A percentile compares a stretch with the other conserved stretches of the same genome.
Conservation (phyloP, 306 rosid species). For the Pyrus communis region DNA sequence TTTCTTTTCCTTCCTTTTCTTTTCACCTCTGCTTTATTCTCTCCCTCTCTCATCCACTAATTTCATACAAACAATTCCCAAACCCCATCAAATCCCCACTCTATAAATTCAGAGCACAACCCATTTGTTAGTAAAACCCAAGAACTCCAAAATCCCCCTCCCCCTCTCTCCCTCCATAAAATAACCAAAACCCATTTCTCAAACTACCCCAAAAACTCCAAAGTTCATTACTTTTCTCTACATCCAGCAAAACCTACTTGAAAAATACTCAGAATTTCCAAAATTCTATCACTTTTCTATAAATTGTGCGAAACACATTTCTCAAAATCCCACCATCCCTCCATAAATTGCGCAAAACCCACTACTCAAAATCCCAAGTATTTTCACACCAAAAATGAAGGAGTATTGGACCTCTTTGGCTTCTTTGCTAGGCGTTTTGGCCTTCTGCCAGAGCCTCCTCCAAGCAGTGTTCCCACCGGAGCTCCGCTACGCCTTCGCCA, state of each 20-base stretch:
- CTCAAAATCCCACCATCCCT: not conserved
- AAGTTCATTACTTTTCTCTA: not conserved
- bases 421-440: slow-evolving; percentile 72
- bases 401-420: slow-evolving; percentile 87
- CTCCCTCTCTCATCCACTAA: slow-evolving; percentile 3
- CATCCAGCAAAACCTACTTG: not conserved
- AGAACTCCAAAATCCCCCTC: not conserved
- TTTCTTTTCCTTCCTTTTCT: not conserved
- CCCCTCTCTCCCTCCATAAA: not conserved
- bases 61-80: not conserved
- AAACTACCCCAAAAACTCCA: not conserved
- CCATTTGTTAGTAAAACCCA: slow-evolving; percentile 8
- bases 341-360: not conserved
- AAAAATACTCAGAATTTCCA: no score
- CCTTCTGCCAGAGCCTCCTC: slow-evolving; percentile 76
- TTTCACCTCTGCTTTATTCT: slow-evolving; percentile 4
- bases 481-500: slow-evolving; percentile 60
- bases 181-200: not conserved
- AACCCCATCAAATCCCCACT: not conserved
- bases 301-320: not conserved
- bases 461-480: slow-evolving; percentile 86
- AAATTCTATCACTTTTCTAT: not conserved
- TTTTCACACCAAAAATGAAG: slow-evolving; percentile 31
- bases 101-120: slow-evolving; percentile 31
- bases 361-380: not conserved